Evolutionary conservation across 305 asterid species (phyloP), one percentile per base, ranked within the genome.

Genomic region (Salvia sclarea): DNA sequence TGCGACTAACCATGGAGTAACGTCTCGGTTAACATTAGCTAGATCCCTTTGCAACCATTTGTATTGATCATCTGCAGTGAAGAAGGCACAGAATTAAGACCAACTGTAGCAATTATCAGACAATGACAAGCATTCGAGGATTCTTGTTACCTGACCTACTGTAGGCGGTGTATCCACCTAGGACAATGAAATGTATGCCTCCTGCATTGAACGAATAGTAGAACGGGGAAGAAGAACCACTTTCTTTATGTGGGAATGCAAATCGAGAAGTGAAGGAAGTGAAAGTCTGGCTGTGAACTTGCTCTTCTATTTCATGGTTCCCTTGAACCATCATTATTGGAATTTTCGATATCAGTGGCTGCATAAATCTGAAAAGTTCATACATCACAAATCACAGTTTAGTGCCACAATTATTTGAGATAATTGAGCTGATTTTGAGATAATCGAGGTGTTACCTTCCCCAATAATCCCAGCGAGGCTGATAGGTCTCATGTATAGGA

Each of bases 391-490:
- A n/a, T 47, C 49, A 55, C 3, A 13, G 60, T 37, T 6, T 35
- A 35, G 9, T 61, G 12, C 30, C 53, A 38, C 21, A 48, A 18
- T 30, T 12, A 3, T n/a, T n/a, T n/a, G n/a, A n/a, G n/a, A n/a
- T n/a, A n/a, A n/a, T n/a, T n/a, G 54, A 57, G 44, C 38, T 71
- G 11, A 50, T 10, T 3, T 33, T 61, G 68, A 64, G 63, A 44
- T 13, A 45, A 44, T 52, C 4, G 37, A 58, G 57, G 3, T 54
- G 30, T 79, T 69, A 92, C 98, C 98, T 88, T 82, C 98, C 98
- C 98, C 98, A 92, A 60, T 86, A 92, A 83, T 92, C 98, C 98
- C 98, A 92, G 45, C 97, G 98, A 28, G 98, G 98, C 76, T 92
- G 98, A 82, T 90, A 92, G 20, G 97, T 92, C 81, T 92, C 98